Evolutionary conservation across 805 yeast genomes (phyloP).

Genomic region (Tetrapisispora nanseiensis): DNA sequence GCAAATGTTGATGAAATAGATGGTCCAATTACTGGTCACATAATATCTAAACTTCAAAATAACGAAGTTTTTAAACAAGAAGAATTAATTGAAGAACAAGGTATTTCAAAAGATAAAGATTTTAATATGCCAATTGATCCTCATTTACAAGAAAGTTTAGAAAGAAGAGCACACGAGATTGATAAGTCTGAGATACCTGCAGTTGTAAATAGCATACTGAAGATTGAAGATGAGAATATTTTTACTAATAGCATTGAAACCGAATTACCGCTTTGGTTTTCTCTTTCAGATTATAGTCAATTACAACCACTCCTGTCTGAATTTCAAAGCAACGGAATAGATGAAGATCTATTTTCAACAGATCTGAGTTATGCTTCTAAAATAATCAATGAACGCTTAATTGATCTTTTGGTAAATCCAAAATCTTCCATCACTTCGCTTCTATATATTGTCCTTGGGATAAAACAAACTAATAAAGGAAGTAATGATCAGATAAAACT

Average conservation of each 20-base stretch:
- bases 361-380: slow-evolving; percentile 14
- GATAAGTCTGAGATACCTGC: not conserved
- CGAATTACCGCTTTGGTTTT: slow-evolving; percentile 43
- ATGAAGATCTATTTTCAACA: slow-evolving; percentile 8
- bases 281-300: slow-evolving; percentile 22
- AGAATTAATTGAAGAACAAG: not conserved
- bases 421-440: slow-evolving; percentile 12
- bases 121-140: slow-evolving; percentile 31
- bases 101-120: slow-evolving; percentile 11
- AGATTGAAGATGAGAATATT: slow-evolving; percentile 34
- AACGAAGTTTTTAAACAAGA: not conserved
- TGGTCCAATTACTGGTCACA: slow-evolving; percentile 22
- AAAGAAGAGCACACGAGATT: slow-evolving; percentile 31
- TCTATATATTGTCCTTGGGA: slow-evolving; percentile 23
- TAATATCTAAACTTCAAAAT: not conserved
- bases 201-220: slow-evolving; percentile 29
- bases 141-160: slow-evolving; percentile 26
- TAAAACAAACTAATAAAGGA: slow-evolving; percentile 7
- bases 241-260: slow-evolving; percentile 30
- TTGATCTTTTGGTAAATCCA: slow-evolving; percentile 4
- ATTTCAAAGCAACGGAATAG: slow-evolving; percentile 9
- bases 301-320: slow-evolving; percentile 10
- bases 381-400: slow-evolving; percentile 2
- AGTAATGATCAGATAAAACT: slow-evolving; percentile 11
- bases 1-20: slow-evolving; percentile 31